These are phyloP conservation scores for Ophiostoma triangulosporum DNA, from an alignment of 2,329 filamentous ascomycete genomes.

Conservation along the genomic window DNA sequence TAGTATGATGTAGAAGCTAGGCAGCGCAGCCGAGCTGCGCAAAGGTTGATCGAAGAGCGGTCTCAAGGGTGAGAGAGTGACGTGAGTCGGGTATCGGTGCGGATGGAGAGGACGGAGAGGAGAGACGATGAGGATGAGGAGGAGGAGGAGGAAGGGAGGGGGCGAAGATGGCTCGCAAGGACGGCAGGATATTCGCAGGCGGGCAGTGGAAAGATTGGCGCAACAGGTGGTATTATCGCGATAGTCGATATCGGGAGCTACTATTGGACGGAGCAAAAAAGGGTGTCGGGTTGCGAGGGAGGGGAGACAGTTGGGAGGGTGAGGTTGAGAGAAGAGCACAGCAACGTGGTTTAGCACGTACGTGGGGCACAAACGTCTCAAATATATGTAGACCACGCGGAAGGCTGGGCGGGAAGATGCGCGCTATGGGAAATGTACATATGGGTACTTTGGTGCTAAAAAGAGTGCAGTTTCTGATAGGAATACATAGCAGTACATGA, in stretches of 20 bases:
- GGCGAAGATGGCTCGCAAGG: background rate
- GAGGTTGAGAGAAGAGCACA: background rate
- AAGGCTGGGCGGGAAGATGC: background rate
- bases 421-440: background rate
- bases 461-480: too few relatives aligned
- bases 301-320: background rate
- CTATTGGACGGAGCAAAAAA: conserved; percentile 3
- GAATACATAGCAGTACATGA: background rate
- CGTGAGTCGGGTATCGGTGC: background rate
- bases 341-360: conserved; percentile 5
- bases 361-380: conserved; percentile 12
- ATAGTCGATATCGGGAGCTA: conserved; percentile 2
- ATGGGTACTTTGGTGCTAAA: background rate
- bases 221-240: conserved; percentile 5
- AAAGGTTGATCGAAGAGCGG: background rate
- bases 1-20: background rate
- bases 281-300: conserved; percentile 3
- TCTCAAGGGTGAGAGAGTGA: background rate
- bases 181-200: background rate
- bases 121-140: background rate
- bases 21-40: background rate
- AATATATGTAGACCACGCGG: background rate
- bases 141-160: background rate
- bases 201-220: background rate
- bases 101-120: background rate